phyloP scores from a whole-genome alignment of 2,329 filamentous ascomycete species.

The Penicillium sumatraense region DNA sequence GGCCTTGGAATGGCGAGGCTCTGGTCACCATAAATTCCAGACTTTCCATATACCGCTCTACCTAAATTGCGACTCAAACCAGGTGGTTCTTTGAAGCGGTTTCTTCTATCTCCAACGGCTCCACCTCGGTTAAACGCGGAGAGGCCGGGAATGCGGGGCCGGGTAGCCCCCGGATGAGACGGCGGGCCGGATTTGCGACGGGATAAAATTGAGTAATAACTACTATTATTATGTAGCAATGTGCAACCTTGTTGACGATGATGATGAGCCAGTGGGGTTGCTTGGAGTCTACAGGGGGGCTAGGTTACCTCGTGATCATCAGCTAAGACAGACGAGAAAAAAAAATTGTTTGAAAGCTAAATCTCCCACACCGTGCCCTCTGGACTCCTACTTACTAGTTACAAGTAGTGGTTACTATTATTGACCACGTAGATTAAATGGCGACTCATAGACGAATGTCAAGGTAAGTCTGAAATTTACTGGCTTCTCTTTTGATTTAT shows the following conservation, averaged over 20 bases:
- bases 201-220: constrained; percentile 2
- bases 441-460: not conserved
- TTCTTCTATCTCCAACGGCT: not conserved
- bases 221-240: too few species aligned
- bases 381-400: too few species aligned
- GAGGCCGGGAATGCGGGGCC: not conserved
- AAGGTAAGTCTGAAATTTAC: not conserved
- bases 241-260: too few species aligned
- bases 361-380: not conserved
- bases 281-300: not conserved
- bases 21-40: too few species aligned
- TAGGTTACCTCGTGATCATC: not conserved
- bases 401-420: too few species aligned
- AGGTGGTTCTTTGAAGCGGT: too few species aligned
- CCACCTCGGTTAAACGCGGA: constrained; percentile 3
- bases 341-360: not conserved
- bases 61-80: too few species aligned
- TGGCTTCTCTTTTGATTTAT: too few species aligned
- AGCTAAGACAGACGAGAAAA: not conserved
- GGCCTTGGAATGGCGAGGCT: too few species aligned
- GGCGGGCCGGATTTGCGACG: too few species aligned
- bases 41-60: too few species aligned
- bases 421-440: not conserved
- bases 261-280: too few species aligned
- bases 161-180: not conserved